Percentiles rank a stretch among this genome's conserved stretches.
Conservation (phyloP, 371 early-diverging fungal genomes). For the Rhizomucor pusillus region DNA sequence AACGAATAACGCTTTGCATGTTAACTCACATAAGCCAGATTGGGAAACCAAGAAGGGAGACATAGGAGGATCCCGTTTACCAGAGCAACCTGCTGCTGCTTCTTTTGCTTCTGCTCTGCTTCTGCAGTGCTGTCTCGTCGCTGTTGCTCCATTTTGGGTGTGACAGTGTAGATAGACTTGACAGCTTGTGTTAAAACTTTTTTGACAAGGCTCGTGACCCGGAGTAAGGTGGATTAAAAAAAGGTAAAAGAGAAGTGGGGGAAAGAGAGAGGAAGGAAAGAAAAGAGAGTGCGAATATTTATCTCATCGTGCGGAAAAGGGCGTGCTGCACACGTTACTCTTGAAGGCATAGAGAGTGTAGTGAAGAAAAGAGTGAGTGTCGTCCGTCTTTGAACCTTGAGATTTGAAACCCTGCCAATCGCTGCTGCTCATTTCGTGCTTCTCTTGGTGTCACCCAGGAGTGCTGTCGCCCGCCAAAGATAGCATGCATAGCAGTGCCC, state of each 20-base stretch:
- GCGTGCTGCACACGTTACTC: slow-evolving; percentile 7
- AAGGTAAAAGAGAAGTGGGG: slow-evolving; percentile 9
- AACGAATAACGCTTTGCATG: no score
- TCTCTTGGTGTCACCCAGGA: slow-evolving; percentile 16
- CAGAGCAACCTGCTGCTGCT: not conserved
- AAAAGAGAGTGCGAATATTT: slow-evolving; percentile 11
- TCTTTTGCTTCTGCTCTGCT: not conserved
- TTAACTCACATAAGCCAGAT: no score
- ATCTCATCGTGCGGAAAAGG: slow-evolving; percentile 7
- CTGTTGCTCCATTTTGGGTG: not conserved
- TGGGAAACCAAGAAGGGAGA: no score
- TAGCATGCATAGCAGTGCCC: no score
- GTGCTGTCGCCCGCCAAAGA: slow-evolving; percentile 5
- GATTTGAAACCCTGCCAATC: slow-evolving; percentile 27
- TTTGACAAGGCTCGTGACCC: slow-evolving; percentile 1
- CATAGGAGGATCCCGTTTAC: no score
- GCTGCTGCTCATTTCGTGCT: slow-evolving; percentile 11
- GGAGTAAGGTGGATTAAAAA: slow-evolving; percentile 5
- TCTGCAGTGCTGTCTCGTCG: not conserved
- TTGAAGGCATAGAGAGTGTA: slow-evolving; percentile 13
- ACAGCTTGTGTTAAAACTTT: slow-evolving; percentile 12
- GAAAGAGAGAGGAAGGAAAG: slow-evolving; percentile 10
- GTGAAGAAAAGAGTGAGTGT: not conserved
- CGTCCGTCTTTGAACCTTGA: slow-evolving; percentile 15
- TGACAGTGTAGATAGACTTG: not conserved